These are phyloP conservation scores for Salmacisia buchloeana DNA, from an alignment of 1,284 basidiomycete genomes.

Conservation along the genomic window DNA sequence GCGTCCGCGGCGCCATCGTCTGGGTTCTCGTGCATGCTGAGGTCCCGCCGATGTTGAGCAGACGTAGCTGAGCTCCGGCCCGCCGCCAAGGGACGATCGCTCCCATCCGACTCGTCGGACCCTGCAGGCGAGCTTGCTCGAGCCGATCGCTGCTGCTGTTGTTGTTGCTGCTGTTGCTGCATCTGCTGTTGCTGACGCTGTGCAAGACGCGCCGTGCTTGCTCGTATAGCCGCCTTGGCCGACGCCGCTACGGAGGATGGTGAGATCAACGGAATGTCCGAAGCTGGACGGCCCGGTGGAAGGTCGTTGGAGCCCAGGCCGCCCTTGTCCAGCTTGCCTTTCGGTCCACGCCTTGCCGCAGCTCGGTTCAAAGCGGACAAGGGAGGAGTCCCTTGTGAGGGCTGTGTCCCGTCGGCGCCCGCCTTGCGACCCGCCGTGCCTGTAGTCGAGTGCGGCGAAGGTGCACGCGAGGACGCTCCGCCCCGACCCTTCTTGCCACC, in stretches of 20 bases:
- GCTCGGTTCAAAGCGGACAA: too few relatives aligned
- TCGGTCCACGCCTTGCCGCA: too few relatives aligned
- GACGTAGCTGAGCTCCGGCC: slow-evolving; percentile 8
- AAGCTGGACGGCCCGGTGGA: not conserved
- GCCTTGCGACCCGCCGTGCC: not conserved
- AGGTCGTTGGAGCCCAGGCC: too few relatives aligned
- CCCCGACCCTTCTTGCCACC: not conserved
- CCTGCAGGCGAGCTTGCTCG: slow-evolving; percentile 26
- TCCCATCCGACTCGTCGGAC: slow-evolving; percentile 25
- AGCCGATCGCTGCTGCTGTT: slow-evolving; percentile 14
- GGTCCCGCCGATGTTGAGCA: slow-evolving; percentile 24
- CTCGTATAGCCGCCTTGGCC: slow-evolving; percentile 3
- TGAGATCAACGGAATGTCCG: not conserved
- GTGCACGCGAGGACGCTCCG: not conserved
- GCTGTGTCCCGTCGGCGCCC: too few relatives aligned
- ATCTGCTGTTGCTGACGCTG: not conserved
- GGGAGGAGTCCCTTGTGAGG: too few relatives aligned
- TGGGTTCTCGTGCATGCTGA: slow-evolving; percentile 45
- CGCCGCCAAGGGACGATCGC: slow-evolving; percentile 32
- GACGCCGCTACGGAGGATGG: not conserved
- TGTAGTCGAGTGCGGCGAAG: not conserved
- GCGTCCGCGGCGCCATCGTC: slow-evolving; percentile 45
- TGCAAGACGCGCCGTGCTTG: not conserved
- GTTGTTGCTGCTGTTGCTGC: slow-evolving; percentile 8
- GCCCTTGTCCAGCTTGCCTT: not conserved